Percentiles rank a stretch among this genome's conserved stretches.
These are phyloP conservation scores for Capsicum baccatum DNA, from an alignment of 257 asterid genomes.

Conservation along the genomic window DNA sequence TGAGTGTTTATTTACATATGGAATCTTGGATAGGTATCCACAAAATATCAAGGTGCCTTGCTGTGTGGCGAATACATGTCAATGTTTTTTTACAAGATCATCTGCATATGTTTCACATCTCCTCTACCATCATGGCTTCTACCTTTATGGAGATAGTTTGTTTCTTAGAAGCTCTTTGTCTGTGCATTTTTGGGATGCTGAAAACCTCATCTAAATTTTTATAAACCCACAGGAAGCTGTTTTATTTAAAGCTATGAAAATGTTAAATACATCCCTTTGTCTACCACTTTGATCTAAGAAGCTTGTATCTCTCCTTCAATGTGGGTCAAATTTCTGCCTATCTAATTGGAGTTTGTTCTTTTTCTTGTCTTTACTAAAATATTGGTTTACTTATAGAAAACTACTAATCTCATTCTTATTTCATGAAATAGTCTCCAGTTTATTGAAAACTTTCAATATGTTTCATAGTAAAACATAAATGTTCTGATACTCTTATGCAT, in stretches of 20 bases:
- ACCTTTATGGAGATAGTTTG: slow-evolving; percentile 10
- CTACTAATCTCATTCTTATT: slow-evolving; percentile 19
- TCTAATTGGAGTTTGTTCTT: background rate
- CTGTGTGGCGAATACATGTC: background rate
- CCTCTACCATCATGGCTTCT: background rate
- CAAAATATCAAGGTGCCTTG: background rate
- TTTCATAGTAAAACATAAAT: background rate
- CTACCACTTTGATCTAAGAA: too few relatives aligned
- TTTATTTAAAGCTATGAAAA: background rate
- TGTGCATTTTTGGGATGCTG: background rate
- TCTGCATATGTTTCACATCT: slow-evolving; percentile 7
- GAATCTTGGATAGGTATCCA: background rate
- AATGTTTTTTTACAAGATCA: slow-evolving; percentile 8
- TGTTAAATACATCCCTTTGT: background rate
- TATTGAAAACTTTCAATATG: slow-evolving; percentile 9
- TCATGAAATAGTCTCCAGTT: slow-evolving; percentile 14
- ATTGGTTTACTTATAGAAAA: slow-evolving; percentile 7
- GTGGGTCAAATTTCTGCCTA: too few relatives aligned
- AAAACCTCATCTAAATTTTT: background rate
- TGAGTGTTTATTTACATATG: background rate
- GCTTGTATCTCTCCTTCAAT: too few relatives aligned
- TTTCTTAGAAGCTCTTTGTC: background rate
- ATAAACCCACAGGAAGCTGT: background rate
- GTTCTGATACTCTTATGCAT: background rate
- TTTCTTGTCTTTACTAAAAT: background rate